Conservation (phyloP, 345 rosid species). For the Heritiera littoralis region DNA sequence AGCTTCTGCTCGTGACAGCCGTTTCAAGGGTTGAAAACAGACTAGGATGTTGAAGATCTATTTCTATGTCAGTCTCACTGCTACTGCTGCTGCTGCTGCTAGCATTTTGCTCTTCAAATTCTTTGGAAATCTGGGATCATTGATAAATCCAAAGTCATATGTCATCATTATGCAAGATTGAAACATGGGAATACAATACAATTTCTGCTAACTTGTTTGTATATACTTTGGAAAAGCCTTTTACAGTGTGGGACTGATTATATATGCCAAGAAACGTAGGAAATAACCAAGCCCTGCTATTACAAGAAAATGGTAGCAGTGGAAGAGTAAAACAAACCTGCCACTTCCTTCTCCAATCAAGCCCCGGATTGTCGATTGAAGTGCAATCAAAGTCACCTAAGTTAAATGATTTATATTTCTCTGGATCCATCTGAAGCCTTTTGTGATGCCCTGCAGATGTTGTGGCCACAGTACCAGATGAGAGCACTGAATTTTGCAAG, state of each 20-base stretch:
- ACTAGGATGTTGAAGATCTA: constrained; percentile 35
- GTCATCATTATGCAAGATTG: background rate
- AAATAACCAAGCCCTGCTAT: background rate
- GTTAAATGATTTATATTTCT: constrained; percentile 33
- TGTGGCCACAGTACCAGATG: constrained; percentile 28
- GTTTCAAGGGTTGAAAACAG: constrained; percentile 49
- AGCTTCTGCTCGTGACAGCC: constrained; percentile 36
- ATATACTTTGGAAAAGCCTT: background rate
- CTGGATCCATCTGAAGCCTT: constrained; percentile 38
- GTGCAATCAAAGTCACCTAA: constrained; percentile 39
- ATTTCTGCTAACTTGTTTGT: background rate
- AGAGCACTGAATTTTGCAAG: constrained; percentile 35
- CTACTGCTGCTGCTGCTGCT: constrained; percentile 38
- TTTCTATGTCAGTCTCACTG: constrained; percentile 39
- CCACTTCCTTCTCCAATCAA: constrained; percentile 37
- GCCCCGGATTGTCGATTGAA: constrained; percentile 31
- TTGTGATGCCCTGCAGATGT: constrained; percentile 34
- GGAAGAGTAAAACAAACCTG: constrained; percentile 50
- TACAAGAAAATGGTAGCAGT: constrained; percentile 4
- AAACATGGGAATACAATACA: background rate
- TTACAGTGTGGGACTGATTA: constrained; percentile 1
- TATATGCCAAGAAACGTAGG: background rate
- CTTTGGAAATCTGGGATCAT: constrained; percentile 38
- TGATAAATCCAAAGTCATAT: constrained; percentile 7
- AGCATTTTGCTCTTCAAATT: constrained; percentile 42